Evolutionary conservation across 129 eudicot species (phyloP).

Genomic region (Chrysanthemum seticuspe): DNA sequence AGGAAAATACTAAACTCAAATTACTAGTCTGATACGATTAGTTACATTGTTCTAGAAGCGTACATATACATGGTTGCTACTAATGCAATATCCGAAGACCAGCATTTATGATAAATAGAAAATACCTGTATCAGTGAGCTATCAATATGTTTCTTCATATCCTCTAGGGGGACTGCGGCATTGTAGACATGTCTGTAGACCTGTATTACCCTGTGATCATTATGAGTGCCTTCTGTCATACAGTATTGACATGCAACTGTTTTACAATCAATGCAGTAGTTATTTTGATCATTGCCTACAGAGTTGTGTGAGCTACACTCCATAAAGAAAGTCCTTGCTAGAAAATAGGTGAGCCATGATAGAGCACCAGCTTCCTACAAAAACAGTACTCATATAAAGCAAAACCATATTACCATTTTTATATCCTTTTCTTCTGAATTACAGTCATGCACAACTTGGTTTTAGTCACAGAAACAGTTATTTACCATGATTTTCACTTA

Average conservation of each 20-base stretch:
- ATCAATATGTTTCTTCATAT: neutral
- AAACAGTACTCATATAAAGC: too few species aligned
- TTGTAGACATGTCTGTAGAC: neutral
- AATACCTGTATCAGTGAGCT: neutral
- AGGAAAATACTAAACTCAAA: too few species aligned
- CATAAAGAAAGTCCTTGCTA: too few species aligned
- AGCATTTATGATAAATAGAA: neutral
- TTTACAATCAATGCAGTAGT: neutral
- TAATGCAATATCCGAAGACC: neutral
- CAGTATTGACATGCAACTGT: neutral
- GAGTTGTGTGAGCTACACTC: neutral
- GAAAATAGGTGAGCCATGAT: too few species aligned
- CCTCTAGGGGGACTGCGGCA: neutral
- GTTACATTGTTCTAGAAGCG: too few species aligned
- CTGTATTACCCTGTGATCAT: neutral
- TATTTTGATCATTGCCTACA: neutral
- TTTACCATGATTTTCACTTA: too few species aligned
- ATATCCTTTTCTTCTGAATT: too few species aligned
- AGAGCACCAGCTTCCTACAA: too few species aligned
- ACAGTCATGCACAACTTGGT: too few species aligned
- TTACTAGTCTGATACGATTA: too few species aligned
- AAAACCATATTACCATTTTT: too few species aligned
- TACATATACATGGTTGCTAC: neutral
- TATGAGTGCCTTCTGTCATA: neutral
- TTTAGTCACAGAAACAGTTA: too few species aligned